A percentile compares a stretch with the other conserved stretches of the same genome.
Conservation (phyloP, 1,139 yeast species). For the Geotrichum carabidarum region DNA sequence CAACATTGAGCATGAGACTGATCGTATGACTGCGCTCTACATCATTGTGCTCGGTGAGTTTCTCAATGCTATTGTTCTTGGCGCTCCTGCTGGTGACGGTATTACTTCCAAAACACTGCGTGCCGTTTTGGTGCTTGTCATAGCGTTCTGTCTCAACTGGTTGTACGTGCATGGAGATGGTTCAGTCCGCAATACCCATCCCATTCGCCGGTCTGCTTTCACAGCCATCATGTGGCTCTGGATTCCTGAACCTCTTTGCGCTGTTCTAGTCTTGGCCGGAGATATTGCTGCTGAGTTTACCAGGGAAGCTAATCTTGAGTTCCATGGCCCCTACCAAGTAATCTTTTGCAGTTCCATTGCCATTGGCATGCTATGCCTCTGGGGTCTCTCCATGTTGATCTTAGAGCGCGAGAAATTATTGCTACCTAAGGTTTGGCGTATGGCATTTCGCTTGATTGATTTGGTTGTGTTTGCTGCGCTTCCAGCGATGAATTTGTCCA, state of each 20-base stretch:
- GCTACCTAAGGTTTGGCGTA: slow-evolving; percentile 14
- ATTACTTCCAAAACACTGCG: slow-evolving; percentile 45
- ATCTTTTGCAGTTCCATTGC: slow-evolving; percentile 17
- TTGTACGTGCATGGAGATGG: slow-evolving; percentile 55
- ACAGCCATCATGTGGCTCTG: slow-evolving; percentile 50
- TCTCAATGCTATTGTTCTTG: slow-evolving; percentile 53
- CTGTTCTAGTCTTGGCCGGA: slow-evolving; percentile 44
- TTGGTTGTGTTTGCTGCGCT: slow-evolving; percentile 12
- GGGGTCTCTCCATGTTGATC: slow-evolving; percentile 16
- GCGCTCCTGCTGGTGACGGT: slow-evolving; percentile 47
- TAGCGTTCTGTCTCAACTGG: slow-evolving; percentile 52
- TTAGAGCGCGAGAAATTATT: slow-evolving; percentile 3
- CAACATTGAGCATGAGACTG: slow-evolving; percentile 65
- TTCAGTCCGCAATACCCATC: slow-evolving; percentile 47
- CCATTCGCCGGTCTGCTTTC: slow-evolving; percentile 47
- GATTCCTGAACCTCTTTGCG: slow-evolving; percentile 47
- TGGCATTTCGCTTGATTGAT: slow-evolving; percentile 15
- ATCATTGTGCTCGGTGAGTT: slow-evolving; percentile 66
- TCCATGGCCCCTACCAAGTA: slow-evolving; percentile 12
- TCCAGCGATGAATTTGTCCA: slow-evolving; percentile 10
- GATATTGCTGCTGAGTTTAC: slow-evolving; percentile 56
- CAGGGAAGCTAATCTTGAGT: slow-evolving; percentile 10
- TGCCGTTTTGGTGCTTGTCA: slow-evolving; percentile 48
- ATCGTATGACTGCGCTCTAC: slow-evolving; percentile 53
- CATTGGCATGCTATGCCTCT: slow-evolving; percentile 17